phyloP scores from a whole-genome alignment of 2,329 filamentous ascomycete species.

The Neonectria magnoliae region DNA sequence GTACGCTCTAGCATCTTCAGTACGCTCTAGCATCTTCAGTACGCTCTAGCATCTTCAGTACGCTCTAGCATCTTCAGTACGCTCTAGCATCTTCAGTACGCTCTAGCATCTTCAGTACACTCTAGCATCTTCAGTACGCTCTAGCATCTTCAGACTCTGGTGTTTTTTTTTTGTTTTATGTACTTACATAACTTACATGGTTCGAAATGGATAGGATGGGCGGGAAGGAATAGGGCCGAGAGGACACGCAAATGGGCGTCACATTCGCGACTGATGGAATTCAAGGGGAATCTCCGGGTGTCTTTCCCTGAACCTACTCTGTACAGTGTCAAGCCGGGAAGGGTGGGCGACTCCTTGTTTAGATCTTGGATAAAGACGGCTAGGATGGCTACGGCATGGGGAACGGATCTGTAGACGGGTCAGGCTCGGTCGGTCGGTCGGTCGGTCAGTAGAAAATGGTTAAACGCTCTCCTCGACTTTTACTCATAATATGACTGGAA shows the following conservation, averaged over 20 bases:
- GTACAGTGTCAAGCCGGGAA: conserved; percentile 41
- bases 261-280: conserved; percentile 5
- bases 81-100: too few species aligned
- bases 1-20: too few species aligned
- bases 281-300: conserved; percentile 26
- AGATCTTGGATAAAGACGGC: conserved; percentile 15
- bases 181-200: conserved; percentile 30
- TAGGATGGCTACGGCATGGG: conserved; percentile 21
- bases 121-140: too few species aligned
- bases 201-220: conserved; percentile 24
- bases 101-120: too few species aligned
- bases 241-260: conserved; percentile 5
- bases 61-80: too few species aligned
- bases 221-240: conserved; percentile 10
- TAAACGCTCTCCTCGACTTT: conserved; percentile 29
- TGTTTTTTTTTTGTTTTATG: too few species aligned
- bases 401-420: conserved; percentile 19
- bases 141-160: too few species aligned
- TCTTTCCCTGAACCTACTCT: conserved; percentile 35
- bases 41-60: too few species aligned
- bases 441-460: conserved; percentile 26
- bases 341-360: conserved; percentile 20
- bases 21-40: too few species aligned
- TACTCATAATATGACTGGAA: neutral
- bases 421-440: conserved; percentile 13